Evolutionary conservation across 352 stramenopile genomes (phyloP), one percentile per base, ranked within the genome.

Genomic region (Phytophthora parvispora): DNA sequence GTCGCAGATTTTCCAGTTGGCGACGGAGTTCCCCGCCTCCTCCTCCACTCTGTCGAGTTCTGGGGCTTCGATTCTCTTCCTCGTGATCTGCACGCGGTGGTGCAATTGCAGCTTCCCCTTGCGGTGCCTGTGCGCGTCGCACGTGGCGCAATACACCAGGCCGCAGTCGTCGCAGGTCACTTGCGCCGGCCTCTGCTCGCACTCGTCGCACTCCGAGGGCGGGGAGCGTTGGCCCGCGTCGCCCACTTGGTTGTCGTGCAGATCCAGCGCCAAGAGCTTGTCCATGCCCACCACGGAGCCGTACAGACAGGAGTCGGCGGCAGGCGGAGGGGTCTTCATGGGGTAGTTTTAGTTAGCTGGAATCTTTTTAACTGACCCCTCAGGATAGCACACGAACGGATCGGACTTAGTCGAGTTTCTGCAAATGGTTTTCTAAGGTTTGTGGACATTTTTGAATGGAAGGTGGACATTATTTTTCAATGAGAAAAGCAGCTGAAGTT

Each of bases 21-120:
- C 43, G 16, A 56, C 61, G 16, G 43, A 56, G 24, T 50, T 59
- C 43, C 2, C 61, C 3, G n/a, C 5, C 43, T 74, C 28, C 20
- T 58, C 29, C 20, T 67, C 13, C 18, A 43, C 24, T 54, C 52
- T 40, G 38, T 47, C 29, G 25, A 38, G 10, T 59, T 69, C 31
- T 43, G 45, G 18, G 1, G 38, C 20, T 56, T 75, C 67, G 29
- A 18, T 24, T 59, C 12, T 48, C 24, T 49, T 60, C 22, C 10
- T 34, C 27, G 15, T 27, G 32, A 68, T 56, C 45, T 84, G 32
- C 42, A 76, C 67, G 29, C 88, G 81, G 43, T 84, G 67, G 52
- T 96, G 88, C 32, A 90, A 78, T 49, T 81, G 67, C n/a, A 96
- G 81, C 63, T 93, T 96, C 20, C 88, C 88, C 66, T 96, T 96